phyloP scores from a whole-genome alignment of 805 yeast species.

The Nakazawaea siamensis region DNA sequence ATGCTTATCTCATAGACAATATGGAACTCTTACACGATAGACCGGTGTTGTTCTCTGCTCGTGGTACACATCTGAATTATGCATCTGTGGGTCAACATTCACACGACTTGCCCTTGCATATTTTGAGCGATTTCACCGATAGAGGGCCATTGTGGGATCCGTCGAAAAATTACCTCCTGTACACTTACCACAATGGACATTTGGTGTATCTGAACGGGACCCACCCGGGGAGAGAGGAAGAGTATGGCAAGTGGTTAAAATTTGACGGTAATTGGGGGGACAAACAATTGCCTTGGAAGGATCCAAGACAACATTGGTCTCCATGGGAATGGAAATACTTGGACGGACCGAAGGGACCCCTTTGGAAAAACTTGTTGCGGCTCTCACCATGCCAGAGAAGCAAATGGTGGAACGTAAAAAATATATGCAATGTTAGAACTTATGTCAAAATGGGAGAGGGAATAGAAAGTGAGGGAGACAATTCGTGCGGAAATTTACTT shows the following conservation, averaged over 20 bases:
- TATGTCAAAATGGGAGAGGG: conserved; percentile 80
- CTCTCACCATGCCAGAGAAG: conserved; percentile 69
- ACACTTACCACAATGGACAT: conserved; percentile 59
- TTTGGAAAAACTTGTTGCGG: conserved; percentile 67
- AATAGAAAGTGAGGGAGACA: conserved; percentile 76
- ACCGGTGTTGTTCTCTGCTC: conserved; percentile 81
- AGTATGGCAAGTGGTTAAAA: conserved; percentile 69
- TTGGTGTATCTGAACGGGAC: conserved; percentile 40
- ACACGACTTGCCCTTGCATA: conserved; percentile 89
- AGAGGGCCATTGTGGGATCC: conserved; percentile 97
- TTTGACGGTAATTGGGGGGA: conserved; percentile 92
- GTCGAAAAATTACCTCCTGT: conserved; percentile 68
- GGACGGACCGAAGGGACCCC: conserved; percentile 91
- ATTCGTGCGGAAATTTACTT: conserved; percentile 63
- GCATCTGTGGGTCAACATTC: conserved; percentile 95
- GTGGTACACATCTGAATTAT: conserved; percentile 97
- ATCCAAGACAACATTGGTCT: conserved; percentile 79
- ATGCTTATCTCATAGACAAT: conserved; percentile 74
- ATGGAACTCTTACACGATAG: conserved; percentile 55
- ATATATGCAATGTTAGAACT: conserved; percentile 71
- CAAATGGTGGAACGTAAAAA: conserved; percentile 91
- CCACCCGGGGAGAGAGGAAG: conserved; percentile 41
- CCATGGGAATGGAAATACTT: conserved; percentile 87
- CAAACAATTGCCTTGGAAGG: conserved; percentile 50
- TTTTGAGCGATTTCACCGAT: conserved; percentile 88